Percentiles rank a stretch among this genome's conserved stretches.
Conservation (phyloP, 257 asterid species). For the Forsythia viridissima region DNA sequence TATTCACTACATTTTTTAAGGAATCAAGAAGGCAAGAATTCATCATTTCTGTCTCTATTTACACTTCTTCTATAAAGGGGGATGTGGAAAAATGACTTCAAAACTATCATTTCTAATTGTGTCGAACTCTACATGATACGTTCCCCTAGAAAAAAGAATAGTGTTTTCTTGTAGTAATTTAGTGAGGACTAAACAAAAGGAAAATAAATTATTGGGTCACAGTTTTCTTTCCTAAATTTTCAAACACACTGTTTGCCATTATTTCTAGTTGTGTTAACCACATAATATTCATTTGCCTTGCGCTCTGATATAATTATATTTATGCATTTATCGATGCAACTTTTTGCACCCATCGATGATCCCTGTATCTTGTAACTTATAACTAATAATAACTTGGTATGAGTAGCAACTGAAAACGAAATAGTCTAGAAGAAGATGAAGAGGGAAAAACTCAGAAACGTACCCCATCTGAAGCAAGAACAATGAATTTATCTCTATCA, state of each 20-base stretch:
- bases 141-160: neutral
- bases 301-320: neutral
- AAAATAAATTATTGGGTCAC: neutral
- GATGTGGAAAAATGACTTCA: neutral
- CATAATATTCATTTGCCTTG: neutral
- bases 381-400: neutral
- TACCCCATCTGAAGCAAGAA: conserved; percentile 99
- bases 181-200: neutral
- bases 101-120: neutral
- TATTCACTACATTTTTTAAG: neutral
- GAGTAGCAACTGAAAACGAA: neutral
- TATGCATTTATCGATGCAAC: neutral
- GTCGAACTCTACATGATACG: neutral
- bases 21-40: neutral
- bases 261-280: neutral
- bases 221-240: neutral
- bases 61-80: neutral
- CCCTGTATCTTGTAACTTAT: neutral
- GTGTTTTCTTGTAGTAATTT: neutral
- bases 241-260: neutral
- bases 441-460: conserved; percentile 25
- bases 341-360: neutral
- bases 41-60: neutral
- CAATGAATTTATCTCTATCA: conserved; percentile 76
- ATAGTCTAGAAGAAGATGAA: neutral